phyloP scores from a whole-genome alignment of 2,329 filamentous ascomycete genomes.

The Penicillium sp. region DNA sequence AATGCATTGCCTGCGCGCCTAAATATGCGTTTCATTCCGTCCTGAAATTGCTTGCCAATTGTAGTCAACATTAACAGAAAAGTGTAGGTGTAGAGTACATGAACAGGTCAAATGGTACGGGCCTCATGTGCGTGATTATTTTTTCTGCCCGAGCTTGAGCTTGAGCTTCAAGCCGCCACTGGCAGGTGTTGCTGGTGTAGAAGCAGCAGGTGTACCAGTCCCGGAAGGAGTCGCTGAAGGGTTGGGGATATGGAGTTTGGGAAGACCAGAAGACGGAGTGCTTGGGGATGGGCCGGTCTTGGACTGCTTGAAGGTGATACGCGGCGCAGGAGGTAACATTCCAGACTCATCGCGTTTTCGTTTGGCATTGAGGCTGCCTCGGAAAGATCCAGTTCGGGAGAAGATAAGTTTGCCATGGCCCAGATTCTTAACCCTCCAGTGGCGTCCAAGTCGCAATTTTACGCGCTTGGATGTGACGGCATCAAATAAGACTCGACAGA shows the following conservation, averaged over 20 bases:
- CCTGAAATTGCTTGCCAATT: neutral
- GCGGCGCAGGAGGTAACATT: slow-evolving; percentile 33
- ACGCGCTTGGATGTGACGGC: slow-evolving; percentile 48
- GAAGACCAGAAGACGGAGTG: slow-evolving; percentile 25
- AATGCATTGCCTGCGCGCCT: slow-evolving; percentile 9
- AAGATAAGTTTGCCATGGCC: slow-evolving; percentile 48
- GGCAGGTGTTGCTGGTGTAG: slow-evolving; percentile 30
- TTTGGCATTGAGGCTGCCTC: slow-evolving; percentile 37
- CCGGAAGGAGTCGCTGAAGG: slow-evolving; percentile 26
- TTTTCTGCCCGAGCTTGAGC: slow-evolving; percentile 36
- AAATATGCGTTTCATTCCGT: slow-evolving; percentile 9
- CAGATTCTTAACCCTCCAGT: slow-evolving; percentile 51
- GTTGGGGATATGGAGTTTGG: slow-evolving; percentile 35
- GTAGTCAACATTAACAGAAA: slow-evolving; percentile 3
- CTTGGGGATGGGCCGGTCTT: slow-evolving; percentile 26
- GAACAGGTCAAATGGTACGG: slow-evolving; percentile 7
- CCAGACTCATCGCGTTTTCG: slow-evolving; percentile 39
- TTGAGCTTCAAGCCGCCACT: slow-evolving; percentile 41
- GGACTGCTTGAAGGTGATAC: slow-evolving; percentile 42
- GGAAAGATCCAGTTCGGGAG: slow-evolving; percentile 35
- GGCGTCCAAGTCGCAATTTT: slow-evolving; percentile 52
- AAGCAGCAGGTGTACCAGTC: slow-evolving; percentile 22
- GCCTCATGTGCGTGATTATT: slow-evolving; percentile 23
- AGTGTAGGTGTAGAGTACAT: slow-evolving; percentile 16
- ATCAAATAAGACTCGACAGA: slow-evolving; percentile 54